Conservation (phyloP, 495 filamentous ascomycete species). For the Podospora didyma region DNA sequence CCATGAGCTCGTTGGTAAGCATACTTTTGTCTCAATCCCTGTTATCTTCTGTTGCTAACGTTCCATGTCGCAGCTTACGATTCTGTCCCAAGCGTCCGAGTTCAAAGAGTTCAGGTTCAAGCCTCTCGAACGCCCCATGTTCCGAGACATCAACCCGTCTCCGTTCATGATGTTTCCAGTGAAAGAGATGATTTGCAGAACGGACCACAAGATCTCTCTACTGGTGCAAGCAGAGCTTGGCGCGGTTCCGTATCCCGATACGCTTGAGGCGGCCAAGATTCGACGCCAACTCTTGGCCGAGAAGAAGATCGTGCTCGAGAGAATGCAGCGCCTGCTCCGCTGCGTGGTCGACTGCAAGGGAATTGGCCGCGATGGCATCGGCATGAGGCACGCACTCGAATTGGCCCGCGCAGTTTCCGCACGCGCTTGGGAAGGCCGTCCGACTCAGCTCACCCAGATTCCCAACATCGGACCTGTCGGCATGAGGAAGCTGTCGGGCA, state of each 20-base stretch:
- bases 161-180: constrained; percentile 71
- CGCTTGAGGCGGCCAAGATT: constrained; percentile 57
- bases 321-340: constrained; percentile 69
- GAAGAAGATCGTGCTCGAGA: constrained; percentile 66
- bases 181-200: constrained; percentile 66
- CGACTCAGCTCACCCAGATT: constrained; percentile 82
- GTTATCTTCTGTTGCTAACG: constrained; percentile 41
- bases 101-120: constrained; percentile 71
- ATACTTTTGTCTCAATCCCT: constrained; percentile 33
- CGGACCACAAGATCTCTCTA: constrained; percentile 82
- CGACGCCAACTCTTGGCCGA: constrained; percentile 63
- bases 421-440: constrained; percentile 80
- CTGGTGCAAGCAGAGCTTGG: constrained; percentile 81
- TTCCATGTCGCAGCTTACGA: constrained; percentile 40
- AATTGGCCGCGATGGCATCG: constrained; percentile 59
- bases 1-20: constrained; percentile 42
- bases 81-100: constrained; percentile 63
- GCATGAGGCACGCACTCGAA: constrained; percentile 68
- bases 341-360: constrained; percentile 86
- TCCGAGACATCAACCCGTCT: constrained; percentile 78
- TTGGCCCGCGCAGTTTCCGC: constrained; percentile 74
- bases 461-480: constrained; percentile 74
- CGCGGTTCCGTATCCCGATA: constrained; percentile 63
- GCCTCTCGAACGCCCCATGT: constrained; percentile 66
- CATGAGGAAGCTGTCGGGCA: constrained; percentile 70